Evolutionary conservation across 2,329 filamentous ascomycete species (phyloP).

Genomic region (Fusarium sp.): DNA sequence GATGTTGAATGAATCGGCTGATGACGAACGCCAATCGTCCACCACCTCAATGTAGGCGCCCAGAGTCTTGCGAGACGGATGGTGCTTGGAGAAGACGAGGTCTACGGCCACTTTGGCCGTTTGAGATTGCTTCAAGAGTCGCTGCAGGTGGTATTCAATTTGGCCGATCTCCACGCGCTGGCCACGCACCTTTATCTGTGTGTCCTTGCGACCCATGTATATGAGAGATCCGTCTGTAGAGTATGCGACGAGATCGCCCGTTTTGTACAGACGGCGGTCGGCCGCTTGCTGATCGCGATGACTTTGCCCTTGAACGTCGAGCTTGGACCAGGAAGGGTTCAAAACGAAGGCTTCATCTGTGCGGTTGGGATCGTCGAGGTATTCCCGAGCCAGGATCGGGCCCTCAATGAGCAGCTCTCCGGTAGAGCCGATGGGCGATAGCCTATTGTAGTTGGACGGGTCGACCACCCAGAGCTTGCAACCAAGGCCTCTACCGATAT

Average conservation of each 20-base stretch:
- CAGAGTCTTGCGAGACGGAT: constrained; percentile 11
- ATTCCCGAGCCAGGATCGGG: constrained; percentile 1
- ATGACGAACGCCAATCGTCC: constrained; percentile 5
- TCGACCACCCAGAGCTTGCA: constrained; percentile 9
- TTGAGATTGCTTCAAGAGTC: constrained; percentile 1
- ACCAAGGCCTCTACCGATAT: constrained; percentile 8
- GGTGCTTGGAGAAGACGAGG: constrained; percentile 12
- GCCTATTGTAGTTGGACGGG: constrained; percentile 1
- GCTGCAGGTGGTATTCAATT: constrained; percentile 5
- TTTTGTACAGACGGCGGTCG: constrained; percentile 7
- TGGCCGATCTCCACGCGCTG: constrained; percentile 62
- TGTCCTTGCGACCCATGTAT: constrained; percentile 47
- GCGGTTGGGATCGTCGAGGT: background rate
- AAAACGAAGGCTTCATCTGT: constrained; percentile 2
- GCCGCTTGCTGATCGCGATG: background rate
- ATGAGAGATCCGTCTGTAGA: constrained; percentile 56
- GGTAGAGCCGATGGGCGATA: constrained; percentile 1
- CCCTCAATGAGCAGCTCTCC: constrained; percentile 9
- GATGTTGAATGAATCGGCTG: constrained; percentile 5
- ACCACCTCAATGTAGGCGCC: constrained; percentile 11
- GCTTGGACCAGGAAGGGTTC: constrained; percentile 4
- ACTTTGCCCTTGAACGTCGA: constrained; percentile 28
- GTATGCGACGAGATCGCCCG: constrained; percentile 56
- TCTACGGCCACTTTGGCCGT: constrained; percentile 6
- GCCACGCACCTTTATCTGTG: constrained; percentile 62